phyloP scores from a whole-genome alignment of 257 asterid genomes.

The Solanum dulcamara region DNA sequence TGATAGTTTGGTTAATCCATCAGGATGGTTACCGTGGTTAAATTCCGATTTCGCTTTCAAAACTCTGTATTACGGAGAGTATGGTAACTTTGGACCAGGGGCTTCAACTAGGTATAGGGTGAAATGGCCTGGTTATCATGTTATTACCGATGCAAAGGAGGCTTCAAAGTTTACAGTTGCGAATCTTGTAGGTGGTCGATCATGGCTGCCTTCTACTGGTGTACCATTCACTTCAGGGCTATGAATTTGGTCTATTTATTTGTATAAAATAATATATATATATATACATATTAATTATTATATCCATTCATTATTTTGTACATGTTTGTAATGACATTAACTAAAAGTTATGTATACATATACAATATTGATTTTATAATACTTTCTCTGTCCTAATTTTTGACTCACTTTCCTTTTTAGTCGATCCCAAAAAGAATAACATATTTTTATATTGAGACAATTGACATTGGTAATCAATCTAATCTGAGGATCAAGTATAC shows the following conservation, averaged over 20 bases:
- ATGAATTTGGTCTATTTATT: not conserved
- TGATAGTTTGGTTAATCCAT: slow-evolving; percentile 1
- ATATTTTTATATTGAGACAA: too few relatives aligned
- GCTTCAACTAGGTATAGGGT: slow-evolving; percentile 4
- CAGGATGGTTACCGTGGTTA: slow-evolving; percentile 19
- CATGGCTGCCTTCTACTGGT: slow-evolving; percentile 14
- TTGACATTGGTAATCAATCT: too few relatives aligned
- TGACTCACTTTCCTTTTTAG: too few relatives aligned
- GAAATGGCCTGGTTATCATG: slow-evolving; percentile 16
- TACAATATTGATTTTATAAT: not conserved
- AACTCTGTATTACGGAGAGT: slow-evolving; percentile 20
- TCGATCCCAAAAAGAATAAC: too few relatives aligned
- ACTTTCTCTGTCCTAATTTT: not conserved
- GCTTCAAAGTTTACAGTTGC: slow-evolving; percentile 12
- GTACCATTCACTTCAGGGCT: slow-evolving; percentile 12
- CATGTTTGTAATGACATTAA: not conserved
- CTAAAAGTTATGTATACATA: not conserved
- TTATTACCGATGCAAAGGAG: not conserved
- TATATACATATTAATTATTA: not conserved
- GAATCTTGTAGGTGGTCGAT: slow-evolving; percentile 5
- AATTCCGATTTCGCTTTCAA: not conserved
- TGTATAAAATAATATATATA: not conserved
- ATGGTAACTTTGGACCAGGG: slow-evolving; percentile 15
- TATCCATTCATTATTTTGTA: not conserved
- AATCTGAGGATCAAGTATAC: too few relatives aligned